Base-by-base conservation (phyloP, 108 stramenopile species). In the Conticribra guillardii region DNA sequence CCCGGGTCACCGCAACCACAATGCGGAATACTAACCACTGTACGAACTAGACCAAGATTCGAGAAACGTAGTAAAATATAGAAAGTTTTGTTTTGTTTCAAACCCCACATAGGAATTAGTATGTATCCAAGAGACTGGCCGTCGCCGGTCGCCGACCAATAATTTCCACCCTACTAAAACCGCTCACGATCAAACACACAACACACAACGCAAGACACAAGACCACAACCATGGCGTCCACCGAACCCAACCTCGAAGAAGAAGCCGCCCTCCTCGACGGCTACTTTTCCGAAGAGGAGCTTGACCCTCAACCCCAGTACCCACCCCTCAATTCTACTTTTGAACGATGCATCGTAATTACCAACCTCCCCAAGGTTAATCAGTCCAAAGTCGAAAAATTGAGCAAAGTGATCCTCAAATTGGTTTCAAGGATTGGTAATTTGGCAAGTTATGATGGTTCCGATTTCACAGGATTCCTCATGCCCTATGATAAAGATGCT, bases 311-410 rank as follows among this genome's bases (percentile, higher is more conserved):
- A 56, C 91, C 91, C 28, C 59, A 83, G 16, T 92, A 92, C 49
- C 94, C 94, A 0, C 83, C 83, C 23, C 67, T 95, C 58, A 59
- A 75, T 29, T 84, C 87, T 47, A 66, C 73, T 9, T 91, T 92
- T 73, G 91, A 91, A 4, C 80, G 76, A n/a, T 81, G 85, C 67
- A 77, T 95, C 64, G 64, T 95, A 30, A 81, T 95, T 11, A 79
- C 88, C 73, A 92, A 92, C 69, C 73, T 95, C 5, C 94, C 91
- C 60, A 89, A 85, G 69, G 91, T 92, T 9, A 86, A 86, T 18
- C 71, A 84, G 53, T 76, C 89, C 64, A 95, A 95, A 64, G 45
- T 85, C 29, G 91, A 88, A 23, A 95, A 90, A 54, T 81, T 95
- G 0, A 72, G 85, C 64, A 91, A 90, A 59, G 91, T 89, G 24